These are phyloP conservation scores for Ilyonectria robusta DNA, from an alignment of 2,329 filamentous ascomycete genomes.

Conservation along the genomic window DNA sequence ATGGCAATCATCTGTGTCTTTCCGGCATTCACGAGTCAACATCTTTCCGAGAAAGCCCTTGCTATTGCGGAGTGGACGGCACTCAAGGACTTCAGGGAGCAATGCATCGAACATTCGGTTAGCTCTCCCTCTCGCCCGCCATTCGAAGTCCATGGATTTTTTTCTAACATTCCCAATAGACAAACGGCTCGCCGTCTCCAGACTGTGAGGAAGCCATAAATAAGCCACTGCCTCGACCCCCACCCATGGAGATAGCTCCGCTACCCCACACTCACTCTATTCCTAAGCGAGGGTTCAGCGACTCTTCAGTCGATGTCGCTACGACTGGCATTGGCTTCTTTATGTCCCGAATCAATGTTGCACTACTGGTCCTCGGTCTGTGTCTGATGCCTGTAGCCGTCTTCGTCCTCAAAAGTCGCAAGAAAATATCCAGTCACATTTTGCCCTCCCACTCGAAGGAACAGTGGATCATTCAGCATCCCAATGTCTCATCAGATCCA, in stretches of 20 bases:
- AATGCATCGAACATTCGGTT: neutral
- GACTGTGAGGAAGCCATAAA: neutral
- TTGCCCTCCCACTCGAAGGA: neutral
- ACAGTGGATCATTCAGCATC: neutral
- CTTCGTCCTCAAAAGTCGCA: neutral
- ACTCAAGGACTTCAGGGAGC: neutral
- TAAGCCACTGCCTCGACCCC: neutral
- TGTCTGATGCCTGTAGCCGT: neutral
- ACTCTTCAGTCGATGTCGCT: neutral
- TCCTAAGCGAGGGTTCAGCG: neutral
- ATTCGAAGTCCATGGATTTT: accelerated
- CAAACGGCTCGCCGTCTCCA: neutral
- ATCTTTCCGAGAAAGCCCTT: neutral
- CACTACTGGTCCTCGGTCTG: neutral
- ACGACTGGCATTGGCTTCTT: too few species aligned
- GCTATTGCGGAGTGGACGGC: neutral
- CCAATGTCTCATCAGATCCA: neutral
- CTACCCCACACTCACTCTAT: too few species aligned
- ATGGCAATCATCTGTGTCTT: neutral
- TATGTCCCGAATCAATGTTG: neutral
- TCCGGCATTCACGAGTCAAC: neutral
- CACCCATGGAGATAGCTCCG: neutral
- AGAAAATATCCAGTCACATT: too few species aligned
- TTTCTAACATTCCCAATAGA: neutral
- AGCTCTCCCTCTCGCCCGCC: neutral